Base-by-base conservation (phyloP, 192 early-diverging fungal genomes). In the Rhizophagus clarus region DNA sequence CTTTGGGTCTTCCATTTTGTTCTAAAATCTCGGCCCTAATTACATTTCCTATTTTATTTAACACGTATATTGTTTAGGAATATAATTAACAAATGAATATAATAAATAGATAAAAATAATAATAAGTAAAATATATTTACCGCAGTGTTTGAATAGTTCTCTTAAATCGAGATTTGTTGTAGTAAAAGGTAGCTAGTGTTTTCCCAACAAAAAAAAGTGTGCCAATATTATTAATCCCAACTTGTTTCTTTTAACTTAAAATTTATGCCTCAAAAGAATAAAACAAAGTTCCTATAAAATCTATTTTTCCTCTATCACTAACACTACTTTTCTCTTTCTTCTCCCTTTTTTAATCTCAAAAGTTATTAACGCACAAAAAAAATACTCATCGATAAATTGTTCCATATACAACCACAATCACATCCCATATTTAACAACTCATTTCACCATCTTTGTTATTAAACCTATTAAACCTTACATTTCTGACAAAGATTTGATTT, bases 151-250 rank as follows among this genome's bases (percentile, higher is more conserved):
- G 70, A 90, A 90, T 26, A 89, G 69, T 45, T 89, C 89, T 73
- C 85, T 88, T 10, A 90, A 66, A 63, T 90, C 89, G 61, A 89
- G 84, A 71, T 87, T 83, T 11, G 88, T 90, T 12, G 89, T 90
- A 15, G 88, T 84, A n/a, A 86, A 89, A 4, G 89, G 88, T 22
- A 90, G 51, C 89, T 90, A 61, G 67, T 74, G 37, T 26, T 70
- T 37, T 37, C 68, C 68, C 68, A 70, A 70, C 68, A 70, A 70
- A 70, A 70, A 70, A 34, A 70, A 70, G 34, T 10, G 28, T 17
- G 17, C 32, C 68, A 20, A 37, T 37, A 40, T 70, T 70, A 70
- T 70, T 70, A 70, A 70, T 70, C 32, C 68, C 63, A 28, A 64
- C n/a, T 28, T 28, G 4, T 28, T 24, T 29, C 63, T 64, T 64